Evolutionary conservation across 1,284 basidiomycete genomes (phyloP).

Genomic region (Ceratobasidium papillatum): DNA sequence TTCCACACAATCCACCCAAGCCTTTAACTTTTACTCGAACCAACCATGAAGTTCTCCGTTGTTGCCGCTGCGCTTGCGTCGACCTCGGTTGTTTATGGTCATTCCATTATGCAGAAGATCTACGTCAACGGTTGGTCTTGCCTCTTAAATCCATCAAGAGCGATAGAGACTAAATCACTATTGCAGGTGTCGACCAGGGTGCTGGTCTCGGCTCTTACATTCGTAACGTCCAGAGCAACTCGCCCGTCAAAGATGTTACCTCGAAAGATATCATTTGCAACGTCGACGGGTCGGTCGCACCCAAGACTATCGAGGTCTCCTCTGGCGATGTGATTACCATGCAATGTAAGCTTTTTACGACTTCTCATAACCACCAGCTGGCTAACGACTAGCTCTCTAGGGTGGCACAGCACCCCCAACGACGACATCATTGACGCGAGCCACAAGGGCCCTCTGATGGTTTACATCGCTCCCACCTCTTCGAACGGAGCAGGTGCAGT

Average conservation of each 20-base stretch:
- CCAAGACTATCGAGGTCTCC: conserved; percentile 28
- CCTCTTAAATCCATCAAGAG: background rate
- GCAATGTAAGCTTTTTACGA: conserved; percentile 12
- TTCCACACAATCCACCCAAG: background rate
- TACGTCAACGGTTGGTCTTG: conserved; percentile 23
- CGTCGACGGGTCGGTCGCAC: conserved; percentile 4
- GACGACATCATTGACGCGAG: conserved; percentile 38
- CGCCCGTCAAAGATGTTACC: conserved; percentile 36
- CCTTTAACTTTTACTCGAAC: background rate
- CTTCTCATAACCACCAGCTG: background rate
- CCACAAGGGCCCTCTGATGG: conserved; percentile 42
- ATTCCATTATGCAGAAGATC: background rate
- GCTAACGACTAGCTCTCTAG: background rate
- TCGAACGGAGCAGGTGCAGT: conserved; percentile 33
- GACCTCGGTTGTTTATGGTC: conserved; percentile 9
- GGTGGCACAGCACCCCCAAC: conserved; percentile 30
- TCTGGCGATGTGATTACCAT: conserved; percentile 27
- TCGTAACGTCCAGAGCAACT: conserved; percentile 36
- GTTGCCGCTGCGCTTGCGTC: conserved; percentile 17
- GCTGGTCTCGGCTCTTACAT: conserved; percentile 25
- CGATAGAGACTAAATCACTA: background rate
- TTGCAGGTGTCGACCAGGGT: conserved; percentile 30
- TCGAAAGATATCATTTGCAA: conserved; percentile 31
- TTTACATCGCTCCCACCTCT: conserved; percentile 41
- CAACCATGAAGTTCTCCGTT: conserved; percentile 19